Percentiles rank a stretch among this genome's conserved stretches.
These are phyloP conservation scores for Entoloma clypeatum DNA, from an alignment of 1,284 basidiomycete genomes.

Conservation along the genomic window DNA sequence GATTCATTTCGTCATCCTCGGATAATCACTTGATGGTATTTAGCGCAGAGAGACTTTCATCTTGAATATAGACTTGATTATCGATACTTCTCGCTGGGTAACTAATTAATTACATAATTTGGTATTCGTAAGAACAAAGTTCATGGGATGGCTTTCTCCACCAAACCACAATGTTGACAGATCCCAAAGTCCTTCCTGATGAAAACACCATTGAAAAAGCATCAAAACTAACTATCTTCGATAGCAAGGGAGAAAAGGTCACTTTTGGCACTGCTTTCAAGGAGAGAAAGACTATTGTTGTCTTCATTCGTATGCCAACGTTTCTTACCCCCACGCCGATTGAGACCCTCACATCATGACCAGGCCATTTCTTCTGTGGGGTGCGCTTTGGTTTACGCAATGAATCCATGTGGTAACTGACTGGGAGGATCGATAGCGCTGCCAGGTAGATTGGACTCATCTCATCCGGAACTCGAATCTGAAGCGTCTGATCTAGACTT, in stretches of 20 bases:
- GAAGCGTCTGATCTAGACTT: conserved; percentile 37
- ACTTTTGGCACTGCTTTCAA: conserved; percentile 49
- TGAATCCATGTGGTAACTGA: conserved; percentile 2
- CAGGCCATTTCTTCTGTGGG: conserved; percentile 67
- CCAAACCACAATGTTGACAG: no score
- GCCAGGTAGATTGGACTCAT: conserved; percentile 33
- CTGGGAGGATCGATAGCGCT: conserved; percentile 28
- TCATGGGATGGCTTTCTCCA: no score
- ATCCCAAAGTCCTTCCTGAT: conserved; percentile 25
- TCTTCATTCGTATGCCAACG: conserved; percentile 56
- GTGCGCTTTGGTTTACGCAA: conserved; percentile 31
- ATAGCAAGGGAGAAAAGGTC: conserved; percentile 41
- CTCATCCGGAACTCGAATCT: not conserved
- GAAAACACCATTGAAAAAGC: conserved; percentile 32
- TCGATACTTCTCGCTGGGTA: no score
- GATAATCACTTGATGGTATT: no score
- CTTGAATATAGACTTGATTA: no score
- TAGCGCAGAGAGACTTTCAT: no score
- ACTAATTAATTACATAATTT: no score
- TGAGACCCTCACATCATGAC: not conserved
- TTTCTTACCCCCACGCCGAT: not conserved
- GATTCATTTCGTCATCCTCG: no score
- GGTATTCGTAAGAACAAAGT: no score
- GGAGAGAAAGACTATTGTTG: conserved; percentile 49
- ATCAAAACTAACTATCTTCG: conserved; percentile 37